phyloP scores from a whole-genome alignment of 2,329 filamentous ascomycete species.

The Aaosphaeria pasadenensis region DNA sequence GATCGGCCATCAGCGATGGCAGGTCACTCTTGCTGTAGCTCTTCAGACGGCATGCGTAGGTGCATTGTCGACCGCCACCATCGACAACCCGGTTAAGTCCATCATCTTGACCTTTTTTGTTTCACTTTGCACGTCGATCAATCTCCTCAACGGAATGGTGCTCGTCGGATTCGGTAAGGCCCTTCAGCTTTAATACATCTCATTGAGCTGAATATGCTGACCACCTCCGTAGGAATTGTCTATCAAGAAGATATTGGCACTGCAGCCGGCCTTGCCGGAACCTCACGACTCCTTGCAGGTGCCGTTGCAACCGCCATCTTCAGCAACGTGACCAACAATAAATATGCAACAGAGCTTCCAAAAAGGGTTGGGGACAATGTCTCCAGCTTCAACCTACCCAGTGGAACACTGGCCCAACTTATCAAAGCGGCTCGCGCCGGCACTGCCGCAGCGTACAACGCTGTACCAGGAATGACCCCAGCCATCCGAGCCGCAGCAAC shows the following conservation, averaged over 20 bases:
- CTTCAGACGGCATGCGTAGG: conserved; percentile 27
- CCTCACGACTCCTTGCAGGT: conserved; percentile 24
- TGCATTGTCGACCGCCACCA: conserved; percentile 21
- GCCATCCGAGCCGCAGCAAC: conserved; percentile 21
- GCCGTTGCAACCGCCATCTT: conserved; percentile 28
- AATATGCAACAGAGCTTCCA: conserved; percentile 16
- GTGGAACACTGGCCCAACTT: conserved; percentile 11
- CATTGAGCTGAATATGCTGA: not conserved
- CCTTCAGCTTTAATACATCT: conserved; percentile 10
- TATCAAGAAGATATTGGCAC: conserved; percentile 13
- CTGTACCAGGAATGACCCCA: conserved; percentile 27
- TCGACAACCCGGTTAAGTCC: conserved; percentile 20
- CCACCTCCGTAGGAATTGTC: not conserved
- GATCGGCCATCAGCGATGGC: conserved; percentile 27
- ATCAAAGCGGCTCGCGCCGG: conserved; percentile 18
- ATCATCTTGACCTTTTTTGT: conserved; percentile 27
- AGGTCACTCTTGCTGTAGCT: conserved; percentile 21
- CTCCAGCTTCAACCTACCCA: conserved; percentile 13
- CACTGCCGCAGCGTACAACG: conserved; percentile 22
- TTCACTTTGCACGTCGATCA: conserved; percentile 23
- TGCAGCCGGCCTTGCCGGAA: conserved; percentile 25
- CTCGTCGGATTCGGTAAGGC: conserved; percentile 28
- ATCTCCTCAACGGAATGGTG: conserved; percentile 27
- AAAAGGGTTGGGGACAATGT: conserved; percentile 13
- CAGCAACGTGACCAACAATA: conserved; percentile 26